Evolutionary conservation across 306 rosid species (phyloP).

Genomic region (Gastrolobium villosum): DNA sequence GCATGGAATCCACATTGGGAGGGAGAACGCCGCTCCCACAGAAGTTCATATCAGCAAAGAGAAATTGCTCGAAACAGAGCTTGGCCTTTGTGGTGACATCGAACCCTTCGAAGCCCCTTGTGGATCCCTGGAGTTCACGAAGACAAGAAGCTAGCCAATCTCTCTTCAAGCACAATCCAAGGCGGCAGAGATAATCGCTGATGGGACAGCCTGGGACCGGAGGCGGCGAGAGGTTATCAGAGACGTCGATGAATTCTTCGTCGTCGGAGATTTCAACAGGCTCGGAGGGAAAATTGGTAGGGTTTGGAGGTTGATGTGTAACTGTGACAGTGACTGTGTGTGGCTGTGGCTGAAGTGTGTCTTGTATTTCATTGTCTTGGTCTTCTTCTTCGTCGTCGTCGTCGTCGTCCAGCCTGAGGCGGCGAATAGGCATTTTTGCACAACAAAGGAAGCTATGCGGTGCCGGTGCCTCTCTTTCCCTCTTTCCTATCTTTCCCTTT

Average conservation of each 20-base stretch:
- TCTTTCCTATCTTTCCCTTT: not conserved
- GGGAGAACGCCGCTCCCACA: constrained; percentile 80
- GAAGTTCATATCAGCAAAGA: constrained; percentile 74
- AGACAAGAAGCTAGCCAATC: constrained; percentile 72
- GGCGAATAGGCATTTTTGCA: constrained; percentile 64
- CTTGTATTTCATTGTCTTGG: not conserved
- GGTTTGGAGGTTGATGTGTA: constrained; percentile 35
- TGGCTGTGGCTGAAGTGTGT: constrained; percentile 30
- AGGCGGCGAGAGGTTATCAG: constrained; percentile 64
- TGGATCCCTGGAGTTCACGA: constrained; percentile 55
- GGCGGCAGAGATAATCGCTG: constrained; percentile 59
- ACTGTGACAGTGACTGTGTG: constrained; percentile 11
- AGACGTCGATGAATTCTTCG: constrained; percentile 70
- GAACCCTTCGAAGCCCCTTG: constrained; percentile 56
- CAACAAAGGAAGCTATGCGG: not conserved
- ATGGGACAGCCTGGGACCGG: constrained; percentile 61
- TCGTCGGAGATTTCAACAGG: constrained; percentile 72
- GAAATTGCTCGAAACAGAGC: constrained; percentile 78
- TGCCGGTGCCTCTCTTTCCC: not conserved
- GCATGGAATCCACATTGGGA: constrained; percentile 72
- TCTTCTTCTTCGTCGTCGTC: constrained; percentile 31
- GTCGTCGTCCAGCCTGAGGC: constrained; percentile 70
- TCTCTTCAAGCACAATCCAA: constrained; percentile 66
- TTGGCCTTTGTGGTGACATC: constrained; percentile 67
- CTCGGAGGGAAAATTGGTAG: constrained; percentile 43